These are phyloP conservation scores for Leptoxyphium fumago DNA, from an alignment of 2,329 filamentous ascomycete genomes.

Conservation along the genomic window DNA sequence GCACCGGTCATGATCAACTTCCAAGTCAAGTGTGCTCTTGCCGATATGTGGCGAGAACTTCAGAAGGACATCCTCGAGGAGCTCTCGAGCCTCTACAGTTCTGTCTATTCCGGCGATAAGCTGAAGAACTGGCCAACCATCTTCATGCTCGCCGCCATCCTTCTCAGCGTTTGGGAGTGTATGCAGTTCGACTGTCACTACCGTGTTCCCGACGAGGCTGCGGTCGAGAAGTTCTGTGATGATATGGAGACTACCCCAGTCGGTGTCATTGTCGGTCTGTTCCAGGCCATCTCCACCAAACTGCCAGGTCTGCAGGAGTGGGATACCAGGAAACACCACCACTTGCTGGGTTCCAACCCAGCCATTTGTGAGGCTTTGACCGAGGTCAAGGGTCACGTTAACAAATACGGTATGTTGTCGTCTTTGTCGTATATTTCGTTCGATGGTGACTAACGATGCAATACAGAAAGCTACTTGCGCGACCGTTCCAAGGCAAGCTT, in stretches of 20 bases:
- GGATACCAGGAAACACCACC: conserved; percentile 83
- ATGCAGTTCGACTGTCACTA: conserved; percentile 99
- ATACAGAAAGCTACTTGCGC: conserved; percentile 69
- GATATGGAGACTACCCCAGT: conserved; percentile 96
- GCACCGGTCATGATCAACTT: conserved; percentile 99
- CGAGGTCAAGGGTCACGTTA: conserved; percentile 81
- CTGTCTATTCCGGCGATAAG: conserved; percentile 91
- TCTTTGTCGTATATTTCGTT: background rate
- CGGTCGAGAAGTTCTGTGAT: conserved; percentile 84
- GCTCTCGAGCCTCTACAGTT: conserved; percentile 84
- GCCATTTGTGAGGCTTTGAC: conserved; percentile 94
- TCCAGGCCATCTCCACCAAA: conserved; percentile 96
- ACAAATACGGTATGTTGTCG: conserved; percentile 67
- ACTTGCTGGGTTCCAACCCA: conserved; percentile 76
- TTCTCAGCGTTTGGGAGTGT: conserved; percentile 92
- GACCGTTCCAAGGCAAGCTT: conserved; percentile 68
- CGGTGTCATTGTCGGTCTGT: conserved; percentile 88
- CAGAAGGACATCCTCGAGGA: conserved; percentile 95
- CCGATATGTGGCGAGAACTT: conserved; percentile 94
- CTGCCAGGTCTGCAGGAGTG: conserved; percentile 84
- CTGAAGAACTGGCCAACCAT: conserved; percentile 99
- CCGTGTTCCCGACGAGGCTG: conserved; percentile 67
- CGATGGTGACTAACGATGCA: conserved; percentile 5
- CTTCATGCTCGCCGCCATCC: conserved; percentile 88
- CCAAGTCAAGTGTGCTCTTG: conserved; percentile 94